phyloP scores from a whole-genome alignment of 2,329 filamentous ascomycete species.

The Colletotrichum kahawae region DNA sequence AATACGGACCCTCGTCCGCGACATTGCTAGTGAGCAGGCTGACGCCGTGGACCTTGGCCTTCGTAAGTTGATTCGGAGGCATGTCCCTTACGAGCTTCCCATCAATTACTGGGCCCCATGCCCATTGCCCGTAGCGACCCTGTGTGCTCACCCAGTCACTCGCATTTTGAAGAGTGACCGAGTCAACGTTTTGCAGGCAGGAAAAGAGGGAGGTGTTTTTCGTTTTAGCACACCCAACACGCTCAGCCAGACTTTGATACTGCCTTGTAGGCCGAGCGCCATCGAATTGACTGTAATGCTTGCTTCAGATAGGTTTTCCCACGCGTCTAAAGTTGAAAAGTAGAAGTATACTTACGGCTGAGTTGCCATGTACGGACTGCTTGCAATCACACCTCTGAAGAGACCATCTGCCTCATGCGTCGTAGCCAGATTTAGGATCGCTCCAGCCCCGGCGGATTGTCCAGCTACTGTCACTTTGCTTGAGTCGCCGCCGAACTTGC shows the following conservation, averaged over 20 bases:
- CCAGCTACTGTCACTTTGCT: neutral
- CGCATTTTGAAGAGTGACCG: neutral
- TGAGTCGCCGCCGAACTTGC: slow-evolving; percentile 22
- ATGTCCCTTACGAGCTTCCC: neutral
- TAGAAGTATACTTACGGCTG: neutral
- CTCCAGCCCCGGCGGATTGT: slow-evolving; percentile 2
- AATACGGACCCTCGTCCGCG: slow-evolving; percentile 8
- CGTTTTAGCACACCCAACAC: neutral
- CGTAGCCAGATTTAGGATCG: neutral
- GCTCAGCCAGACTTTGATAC: neutral
- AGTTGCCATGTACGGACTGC: slow-evolving; percentile 5
- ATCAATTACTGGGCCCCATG: neutral
- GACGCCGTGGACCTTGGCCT: neutral
- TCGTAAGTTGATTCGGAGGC: neutral
- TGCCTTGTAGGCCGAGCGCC: neutral
- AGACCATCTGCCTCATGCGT: neutral
- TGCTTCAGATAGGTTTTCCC: neutral
- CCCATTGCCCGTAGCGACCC: slow-evolving; percentile 3
- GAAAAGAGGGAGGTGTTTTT: neutral
- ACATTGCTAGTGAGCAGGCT: slow-evolving; percentile 9
- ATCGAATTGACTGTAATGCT: neutral
- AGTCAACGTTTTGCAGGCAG: slow-evolving; percentile 6
- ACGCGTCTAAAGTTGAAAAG: neutral
- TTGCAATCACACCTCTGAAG: neutral
- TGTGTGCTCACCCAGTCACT: slow-evolving; percentile 14